Evolutionary conservation across 129 eudicot species (phyloP), one percentile per base, ranked within the genome.

Genomic region (Flaveria bidentis): DNA sequence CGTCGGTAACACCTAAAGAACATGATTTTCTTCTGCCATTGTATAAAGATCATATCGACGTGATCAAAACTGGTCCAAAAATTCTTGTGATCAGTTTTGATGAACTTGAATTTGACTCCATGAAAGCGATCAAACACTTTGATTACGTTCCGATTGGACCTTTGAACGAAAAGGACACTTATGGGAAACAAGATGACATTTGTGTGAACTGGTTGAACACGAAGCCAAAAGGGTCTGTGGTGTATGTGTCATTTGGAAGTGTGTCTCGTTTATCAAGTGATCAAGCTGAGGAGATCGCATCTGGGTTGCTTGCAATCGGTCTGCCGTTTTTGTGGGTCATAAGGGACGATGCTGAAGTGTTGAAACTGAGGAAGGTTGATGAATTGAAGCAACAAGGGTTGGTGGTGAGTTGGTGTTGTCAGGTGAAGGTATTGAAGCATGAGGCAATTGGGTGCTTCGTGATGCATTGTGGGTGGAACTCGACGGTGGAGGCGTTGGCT

Each of bases 401-500:
- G 62, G 20, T 90, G 7, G 84, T 87, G 26, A 39, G 36, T 57
- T 90, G 92, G 92, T 64, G 85, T 69, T 73, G 78, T 4, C 96
- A 90, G 49, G 63, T 87, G 39, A 82, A 85, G 63, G 90, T 90
- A 11, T 76, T 90, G n/a, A 71, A 83, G 0, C 76, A 58, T 62
- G 49, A 73, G 68, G 85, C 85, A 0, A 69, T 89, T 0, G 96
- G 96, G 13, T 87, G 92, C 68, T 89, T 86, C 33, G 75, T 89
- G 73, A 85, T 84, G 3, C 89, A 87, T 73, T 64, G 88, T 49
- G 92, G 92, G 1, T 89, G 96, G 96, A 89, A 89, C 49, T 87
- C 96, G 10, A 81, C 88, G 9, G 9, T 84, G 5, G 96, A 87
- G 45, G 85, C 85, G 9, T 72, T 89, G 85, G 85, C 77, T 20